Conservation (phyloP, 2,329 filamentous ascomycete species). For the Chaetomiaceae sp. region DNA sequence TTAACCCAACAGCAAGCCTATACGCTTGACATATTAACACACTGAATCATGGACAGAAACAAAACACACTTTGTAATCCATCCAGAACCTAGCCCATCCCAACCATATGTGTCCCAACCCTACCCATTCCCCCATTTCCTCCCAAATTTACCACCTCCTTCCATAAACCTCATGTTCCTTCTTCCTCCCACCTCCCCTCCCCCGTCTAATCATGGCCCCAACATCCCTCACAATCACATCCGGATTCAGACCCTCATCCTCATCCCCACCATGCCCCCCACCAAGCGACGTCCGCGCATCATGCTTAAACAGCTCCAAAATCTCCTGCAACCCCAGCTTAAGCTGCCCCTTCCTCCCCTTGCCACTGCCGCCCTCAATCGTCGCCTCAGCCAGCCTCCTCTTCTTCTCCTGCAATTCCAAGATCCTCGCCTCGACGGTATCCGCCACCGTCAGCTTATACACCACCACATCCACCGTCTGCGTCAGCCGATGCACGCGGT, state of each 20-base stretch:
- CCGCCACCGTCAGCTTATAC: slow-evolving; percentile 84
- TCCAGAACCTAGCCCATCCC: background rate
- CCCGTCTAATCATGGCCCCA: slow-evolving; percentile 3
- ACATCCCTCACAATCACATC: slow-evolving; percentile 17
- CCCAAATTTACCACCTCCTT: slow-evolving; percentile 22
- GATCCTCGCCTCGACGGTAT: slow-evolving; percentile 90
- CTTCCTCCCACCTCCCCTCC: slow-evolving; percentile 8
- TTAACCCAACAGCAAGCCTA: background rate
- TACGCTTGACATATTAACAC: too few species aligned
- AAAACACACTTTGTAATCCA: background rate
- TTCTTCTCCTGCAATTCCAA: slow-evolving; percentile 94
- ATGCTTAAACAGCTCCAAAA: slow-evolving; percentile 80
- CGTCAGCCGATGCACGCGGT: slow-evolving; percentile 96
- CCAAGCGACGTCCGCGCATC: slow-evolving; percentile 36
- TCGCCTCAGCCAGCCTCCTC: slow-evolving; percentile 81
- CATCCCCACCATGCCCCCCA: background rate
- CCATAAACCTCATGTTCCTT: slow-evolving; percentile 27
- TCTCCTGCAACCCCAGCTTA: slow-evolving; percentile 89
- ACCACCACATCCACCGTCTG: slow-evolving; percentile 93
- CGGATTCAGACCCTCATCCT: slow-evolving; percentile 1
- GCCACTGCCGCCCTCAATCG: slow-evolving; percentile 71
- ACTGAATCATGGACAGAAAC: background rate
- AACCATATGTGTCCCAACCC: background rate
- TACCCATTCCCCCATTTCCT: background rate
- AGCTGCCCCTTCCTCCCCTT: slow-evolving; percentile 53